Conservation (phyloP, 306 rosid genomes). For the Rosa rugosa region DNA sequence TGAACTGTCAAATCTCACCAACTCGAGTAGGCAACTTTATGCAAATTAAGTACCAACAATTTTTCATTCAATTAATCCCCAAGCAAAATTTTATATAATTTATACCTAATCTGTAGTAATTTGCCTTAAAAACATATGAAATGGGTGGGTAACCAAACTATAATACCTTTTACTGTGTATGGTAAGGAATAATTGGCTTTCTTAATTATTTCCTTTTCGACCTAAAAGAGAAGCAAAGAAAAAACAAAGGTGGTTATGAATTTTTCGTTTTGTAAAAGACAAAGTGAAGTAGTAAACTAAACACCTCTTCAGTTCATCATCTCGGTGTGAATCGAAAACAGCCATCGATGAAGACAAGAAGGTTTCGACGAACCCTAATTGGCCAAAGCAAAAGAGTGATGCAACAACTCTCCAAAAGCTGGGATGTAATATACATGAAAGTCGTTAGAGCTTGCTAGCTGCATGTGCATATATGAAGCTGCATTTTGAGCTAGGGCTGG, state of each 20-base stretch:
- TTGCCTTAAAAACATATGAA: slow-evolving; percentile 10
- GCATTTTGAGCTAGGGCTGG: not conserved
- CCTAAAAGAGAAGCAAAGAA: not conserved
- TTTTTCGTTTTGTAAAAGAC: not conserved
- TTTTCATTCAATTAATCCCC: not conserved
- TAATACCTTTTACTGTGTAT: not conserved
- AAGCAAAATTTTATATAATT: not conserved
- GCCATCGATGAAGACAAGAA: not conserved
- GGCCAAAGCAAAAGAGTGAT: not conserved
- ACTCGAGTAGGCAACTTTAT: not conserved
- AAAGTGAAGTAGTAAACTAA: not conserved
- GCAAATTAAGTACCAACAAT: not conserved
- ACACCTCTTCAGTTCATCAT: not conserved
- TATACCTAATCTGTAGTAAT: not conserved
- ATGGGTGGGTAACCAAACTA: slow-evolving; percentile 1
- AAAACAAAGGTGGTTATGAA: not conserved
- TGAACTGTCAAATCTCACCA: slow-evolving; percentile 6
- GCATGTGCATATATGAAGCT: not conserved
- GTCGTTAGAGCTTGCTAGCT: not conserved
- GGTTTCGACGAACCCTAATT: not conserved
- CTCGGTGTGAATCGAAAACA: not conserved
- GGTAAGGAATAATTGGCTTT: not conserved
- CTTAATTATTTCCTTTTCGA: not conserved
- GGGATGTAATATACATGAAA: not conserved
- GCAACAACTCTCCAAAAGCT: not conserved